Evolutionary conservation across 495 filamentous ascomycete species (phyloP).

Genomic region (Aspergillus bertholletiae): DNA sequence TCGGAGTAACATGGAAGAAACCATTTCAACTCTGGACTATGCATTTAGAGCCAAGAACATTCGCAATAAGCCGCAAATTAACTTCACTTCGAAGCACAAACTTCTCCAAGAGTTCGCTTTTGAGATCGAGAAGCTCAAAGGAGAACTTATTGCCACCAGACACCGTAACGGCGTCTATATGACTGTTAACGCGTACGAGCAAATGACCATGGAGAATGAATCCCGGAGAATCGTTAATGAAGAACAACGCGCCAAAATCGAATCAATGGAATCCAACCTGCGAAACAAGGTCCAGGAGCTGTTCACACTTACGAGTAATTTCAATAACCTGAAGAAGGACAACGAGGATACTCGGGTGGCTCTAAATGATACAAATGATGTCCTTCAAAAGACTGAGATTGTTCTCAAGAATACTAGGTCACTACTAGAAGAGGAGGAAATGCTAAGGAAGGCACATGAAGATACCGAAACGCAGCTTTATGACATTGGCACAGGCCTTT

Average conservation of each 20-base stretch:
- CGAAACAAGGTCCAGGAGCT: constrained; percentile 90
- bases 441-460: constrained; percentile 78
- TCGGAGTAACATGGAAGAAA: constrained; percentile 93
- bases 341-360: constrained; percentile 68
- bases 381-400: constrained; percentile 83
- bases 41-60: constrained; percentile 98
- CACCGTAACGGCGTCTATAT: constrained; percentile 95
- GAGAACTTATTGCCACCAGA: constrained; percentile 86
- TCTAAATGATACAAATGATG: constrained; percentile 72
- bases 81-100: constrained; percentile 89
- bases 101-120: constrained; percentile 81
- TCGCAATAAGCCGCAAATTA: constrained; percentile 94
- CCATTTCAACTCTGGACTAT: constrained; percentile 95
- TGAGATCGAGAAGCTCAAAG: constrained; percentile 94
- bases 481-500: constrained; percentile 65
- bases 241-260: constrained; percentile 88
- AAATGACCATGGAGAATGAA: constrained; percentile 85
- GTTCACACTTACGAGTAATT: constrained; percentile 76
- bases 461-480: constrained; percentile 75
- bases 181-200: constrained; percentile 76
- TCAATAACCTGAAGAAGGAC: constrained; percentile 81
- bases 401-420: constrained; percentile 72
- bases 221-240: constrained; percentile 88
- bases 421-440: constrained; percentile 73
- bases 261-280: constrained; percentile 84